Percentiles rank a stretch among this genome's conserved stretches.
These are phyloP conservation scores for Suillus placidus DNA, from an alignment of 768 basidiomycete genomes.

Conservation along the genomic window DNA sequence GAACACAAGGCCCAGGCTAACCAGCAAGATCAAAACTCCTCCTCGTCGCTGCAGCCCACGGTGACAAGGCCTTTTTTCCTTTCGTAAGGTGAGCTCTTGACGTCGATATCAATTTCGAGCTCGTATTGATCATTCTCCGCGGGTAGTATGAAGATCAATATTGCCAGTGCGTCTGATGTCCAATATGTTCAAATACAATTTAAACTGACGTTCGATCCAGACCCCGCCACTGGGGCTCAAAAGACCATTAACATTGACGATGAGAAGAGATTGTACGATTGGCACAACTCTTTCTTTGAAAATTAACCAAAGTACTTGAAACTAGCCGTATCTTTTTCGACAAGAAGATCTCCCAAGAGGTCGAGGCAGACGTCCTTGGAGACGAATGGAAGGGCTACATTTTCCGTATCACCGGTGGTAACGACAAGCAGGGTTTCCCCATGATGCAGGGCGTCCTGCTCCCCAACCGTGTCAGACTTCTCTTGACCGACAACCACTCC, in stretches of 20 bases:
- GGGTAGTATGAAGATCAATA: constrained; percentile 92
- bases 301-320: not conserved
- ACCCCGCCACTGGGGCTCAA: constrained; percentile 97
- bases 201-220: constrained; percentile 41
- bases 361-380: constrained; percentile 86
- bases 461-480: constrained; percentile 89
- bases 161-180: constrained; percentile 73
- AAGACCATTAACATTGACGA: constrained; percentile 95
- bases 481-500: constrained; percentile 95
- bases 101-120: constrained; percentile 2
- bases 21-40: constrained; percentile 34
- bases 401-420: constrained; percentile 95
- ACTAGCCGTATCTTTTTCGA: constrained; percentile 92
- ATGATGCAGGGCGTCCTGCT: constrained; percentile 99
- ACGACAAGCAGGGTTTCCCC: constrained; percentile 98
- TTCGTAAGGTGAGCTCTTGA: constrained; percentile 31
- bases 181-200: constrained; percentile 6
- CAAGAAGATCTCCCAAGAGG: constrained; percentile 96
- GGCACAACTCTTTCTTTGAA: not conserved
- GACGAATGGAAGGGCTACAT: constrained; percentile 98
- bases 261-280: constrained; percentile 77
- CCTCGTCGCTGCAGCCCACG: constrained; percentile 46
- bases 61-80: constrained; percentile 40
- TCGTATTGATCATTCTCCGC: constrained; percentile 1
- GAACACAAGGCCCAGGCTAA: constrained; percentile 29